Conservation (phyloP, 78 protist species). For the Dictyostelium intermedium region DNA sequence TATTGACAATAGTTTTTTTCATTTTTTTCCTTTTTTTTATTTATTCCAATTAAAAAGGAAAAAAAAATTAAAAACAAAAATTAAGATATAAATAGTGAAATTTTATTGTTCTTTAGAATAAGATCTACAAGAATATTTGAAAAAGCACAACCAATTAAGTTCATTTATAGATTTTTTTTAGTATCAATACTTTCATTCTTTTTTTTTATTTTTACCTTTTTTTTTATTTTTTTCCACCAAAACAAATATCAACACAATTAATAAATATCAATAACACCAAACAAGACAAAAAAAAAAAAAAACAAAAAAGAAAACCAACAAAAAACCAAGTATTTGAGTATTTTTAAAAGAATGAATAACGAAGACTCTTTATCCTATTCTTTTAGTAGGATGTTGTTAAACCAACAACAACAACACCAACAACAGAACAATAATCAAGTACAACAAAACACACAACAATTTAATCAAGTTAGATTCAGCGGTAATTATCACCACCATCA, state of each 20-base stretch:
- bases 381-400: neutral
- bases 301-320: too few relatives aligned
- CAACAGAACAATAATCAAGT: neutral
- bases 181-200: neutral
- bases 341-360: neutral
- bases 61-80: neutral
- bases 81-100: neutral
- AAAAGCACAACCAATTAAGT: neutral
- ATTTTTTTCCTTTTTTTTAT: neutral
- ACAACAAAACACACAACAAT: neutral
- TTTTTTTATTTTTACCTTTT: too few relatives aligned
- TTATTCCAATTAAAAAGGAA: neutral
- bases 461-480: neutral
- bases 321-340: too few relatives aligned
- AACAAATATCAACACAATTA: neutral
- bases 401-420: neutral
- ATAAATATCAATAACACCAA: neutral
- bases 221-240: neutral
- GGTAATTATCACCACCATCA: neutral
- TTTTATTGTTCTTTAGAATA: constrained; percentile 25
- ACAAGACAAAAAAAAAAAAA: neutral
- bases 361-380: neutral
- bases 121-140: constrained; percentile 9
- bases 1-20: neutral
- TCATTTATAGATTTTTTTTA: neutral